These are phyloP conservation scores for Blastobotrys illinoisensis DNA, from an alignment of 1,139 yeast species.

Conservation along the genomic window DNA sequence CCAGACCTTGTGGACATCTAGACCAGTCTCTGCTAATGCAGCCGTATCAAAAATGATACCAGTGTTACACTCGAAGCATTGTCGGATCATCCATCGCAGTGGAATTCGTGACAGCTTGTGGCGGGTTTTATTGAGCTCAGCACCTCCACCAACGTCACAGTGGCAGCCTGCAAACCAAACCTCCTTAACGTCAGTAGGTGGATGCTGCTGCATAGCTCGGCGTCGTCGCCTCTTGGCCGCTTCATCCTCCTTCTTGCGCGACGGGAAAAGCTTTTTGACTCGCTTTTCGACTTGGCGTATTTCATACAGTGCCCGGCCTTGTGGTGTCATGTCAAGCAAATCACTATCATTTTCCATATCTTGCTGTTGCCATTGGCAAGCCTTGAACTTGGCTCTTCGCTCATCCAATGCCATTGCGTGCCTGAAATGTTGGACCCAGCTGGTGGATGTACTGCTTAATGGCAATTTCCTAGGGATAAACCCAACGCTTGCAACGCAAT, in stretches of 20 bases:
- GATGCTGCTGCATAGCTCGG: constrained; percentile 23
- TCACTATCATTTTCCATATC: neutral
- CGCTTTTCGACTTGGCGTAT: neutral
- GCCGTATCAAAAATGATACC: constrained; percentile 8
- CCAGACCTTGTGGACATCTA: constrained; percentile 9
- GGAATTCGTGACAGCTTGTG: constrained; percentile 8
- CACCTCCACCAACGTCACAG: constrained; percentile 37
- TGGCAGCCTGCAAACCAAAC: constrained; percentile 39
- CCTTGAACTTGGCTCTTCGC: constrained; percentile 25
- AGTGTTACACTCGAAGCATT: constrained; percentile 8
- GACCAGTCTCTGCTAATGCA: constrained; percentile 8
- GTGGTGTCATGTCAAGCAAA: neutral
- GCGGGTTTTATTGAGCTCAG: constrained; percentile 4
- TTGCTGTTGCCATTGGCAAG: constrained; percentile 11
- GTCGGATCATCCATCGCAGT: constrained; percentile 10
- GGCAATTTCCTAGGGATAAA: constrained; percentile 33
- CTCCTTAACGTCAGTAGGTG: constrained; percentile 29
- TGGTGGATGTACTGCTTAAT: constrained; percentile 33
- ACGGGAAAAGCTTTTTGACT: neutral
- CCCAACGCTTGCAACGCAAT: constrained; percentile 38
- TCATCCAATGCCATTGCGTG: constrained; percentile 40
- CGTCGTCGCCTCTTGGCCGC: neutral
- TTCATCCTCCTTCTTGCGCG: neutral
- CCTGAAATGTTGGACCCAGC: constrained; percentile 35
- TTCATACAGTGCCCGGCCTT: neutral